Base-by-base conservation (phyloP, 2,329 filamentous ascomycete genomes). In the Arthrinium puccinioides region DNA sequence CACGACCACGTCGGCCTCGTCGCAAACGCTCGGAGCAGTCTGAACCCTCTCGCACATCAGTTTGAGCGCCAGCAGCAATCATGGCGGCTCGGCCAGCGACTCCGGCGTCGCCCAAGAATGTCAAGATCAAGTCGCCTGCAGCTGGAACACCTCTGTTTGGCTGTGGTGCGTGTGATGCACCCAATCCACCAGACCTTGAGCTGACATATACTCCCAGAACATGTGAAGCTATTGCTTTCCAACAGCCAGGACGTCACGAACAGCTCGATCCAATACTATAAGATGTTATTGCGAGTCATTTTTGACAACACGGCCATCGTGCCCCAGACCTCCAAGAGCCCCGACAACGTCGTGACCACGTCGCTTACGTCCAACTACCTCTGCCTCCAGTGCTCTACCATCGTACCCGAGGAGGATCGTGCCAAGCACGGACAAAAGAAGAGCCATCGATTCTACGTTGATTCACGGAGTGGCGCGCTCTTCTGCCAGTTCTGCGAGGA, bases 401-500 rank as follows among this genome's bases (percentile, higher is more conserved):
- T 84, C 16, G 73, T 83, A 41, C 75, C 74, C 10, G 74, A 79
- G 44, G 74, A 82, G 36, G 79, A 84, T 44, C 70, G 80, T 36
- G 61, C 73, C 34, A 74, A 74, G 51, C 85, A 90, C 59, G 79
- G 80, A 10, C 72, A 69, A 13, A 76, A 79, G 39, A 87, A 84
- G 54, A 67, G 69, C 35, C 85, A 90, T 59, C 72, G 78, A 36
- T 87, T 89, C 50, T 87, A 84, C 54, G 82, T 89, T 26, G 86
- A 92, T 53, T 90, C 85, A 18, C 71, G 79, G 41, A 82, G 74
- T 47, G 86, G 85, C 26, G 73, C 78, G 34, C 64, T 92, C 6
- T 90, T 83, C 60, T 92, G 86, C 58, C 82, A 87, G 46, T 80
- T 87, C 55, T 92, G 86, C 55, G 76, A 84, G 53, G 86, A 92